phyloP scores from a whole-genome alignment of 257 asterid species.

The Fraxinus cuspidata region DNA sequence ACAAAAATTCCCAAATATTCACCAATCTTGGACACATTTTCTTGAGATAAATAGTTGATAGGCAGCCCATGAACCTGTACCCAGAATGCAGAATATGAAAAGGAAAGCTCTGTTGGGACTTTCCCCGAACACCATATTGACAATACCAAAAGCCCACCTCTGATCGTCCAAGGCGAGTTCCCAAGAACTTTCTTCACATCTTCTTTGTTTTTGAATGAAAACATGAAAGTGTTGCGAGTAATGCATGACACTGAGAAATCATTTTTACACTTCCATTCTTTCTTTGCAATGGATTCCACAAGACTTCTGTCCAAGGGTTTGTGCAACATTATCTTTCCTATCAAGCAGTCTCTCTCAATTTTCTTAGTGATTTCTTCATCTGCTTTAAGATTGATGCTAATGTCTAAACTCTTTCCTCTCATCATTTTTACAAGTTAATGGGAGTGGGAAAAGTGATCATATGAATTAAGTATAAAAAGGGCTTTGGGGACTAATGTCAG shows the following conservation, averaged over 20 bases:
- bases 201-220: constrained; percentile 25
- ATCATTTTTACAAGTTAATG: not conserved
- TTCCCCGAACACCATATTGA: constrained; percentile 21
- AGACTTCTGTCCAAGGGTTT: not conserved
- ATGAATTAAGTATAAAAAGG: not conserved
- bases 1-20: constrained; percentile 21
- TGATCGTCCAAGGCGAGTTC: constrained; percentile 32
- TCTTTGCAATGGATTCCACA: constrained; percentile 14
- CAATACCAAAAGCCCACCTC: constrained; percentile 29
- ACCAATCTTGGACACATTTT: constrained; percentile 30
- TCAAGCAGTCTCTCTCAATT: constrained; percentile 15
- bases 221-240: constrained; percentile 28
- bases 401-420: constrained; percentile 7
- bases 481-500: not conserved
- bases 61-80: constrained; percentile 41
- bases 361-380: constrained; percentile 4
- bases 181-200: constrained; percentile 23
- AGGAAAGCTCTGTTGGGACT: constrained; percentile 18
- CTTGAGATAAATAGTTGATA: constrained; percentile 18
- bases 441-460: not conserved
- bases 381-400: constrained; percentile 15
- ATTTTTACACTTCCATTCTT: constrained; percentile 29
- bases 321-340: constrained; percentile 30
- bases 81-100: constrained; percentile 32
- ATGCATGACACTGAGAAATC: constrained; percentile 17